A percentile compares a stretch with the other conserved stretches of the same genome.
These are phyloP conservation scores for Amesomyces nigricolor DNA, from an alignment of 2,329 filamentous ascomycete species.

Conservation along the genomic window DNA sequence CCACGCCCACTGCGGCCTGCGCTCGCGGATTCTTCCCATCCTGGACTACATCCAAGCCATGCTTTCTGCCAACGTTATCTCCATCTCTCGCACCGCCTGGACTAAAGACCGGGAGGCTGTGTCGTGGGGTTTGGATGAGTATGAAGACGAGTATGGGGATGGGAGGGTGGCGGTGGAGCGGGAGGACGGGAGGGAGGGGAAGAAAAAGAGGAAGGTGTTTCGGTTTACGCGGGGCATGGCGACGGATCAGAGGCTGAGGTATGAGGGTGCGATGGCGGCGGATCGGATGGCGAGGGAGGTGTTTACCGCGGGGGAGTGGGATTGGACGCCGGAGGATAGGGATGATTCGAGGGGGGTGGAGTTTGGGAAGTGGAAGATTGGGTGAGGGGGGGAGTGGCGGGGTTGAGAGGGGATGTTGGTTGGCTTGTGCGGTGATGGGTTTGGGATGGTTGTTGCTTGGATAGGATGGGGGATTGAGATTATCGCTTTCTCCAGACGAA, in stretches of 20 bases:
- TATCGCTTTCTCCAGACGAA: no score
- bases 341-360: constrained; percentile 4
- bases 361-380: constrained; percentile 2
- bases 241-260: constrained; percentile 45
- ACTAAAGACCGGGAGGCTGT: constrained; percentile 35
- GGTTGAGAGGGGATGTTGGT: no score
- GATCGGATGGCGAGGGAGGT: constrained; percentile 48
- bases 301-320: constrained; percentile 53
- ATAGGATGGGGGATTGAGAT: no score
- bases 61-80: constrained; percentile 43
- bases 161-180: constrained; percentile 20
- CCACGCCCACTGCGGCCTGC: constrained; percentile 67
- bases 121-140: constrained; percentile 35
- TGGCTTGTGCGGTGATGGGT: no score
- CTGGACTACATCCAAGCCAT: constrained; percentile 59
- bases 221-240: constrained; percentile 47
- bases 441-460: no score
- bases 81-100: constrained; percentile 44
- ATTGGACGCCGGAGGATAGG: constrained; percentile 52
- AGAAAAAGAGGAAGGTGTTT: constrained; percentile 33
- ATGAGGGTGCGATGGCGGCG: constrained; percentile 44
- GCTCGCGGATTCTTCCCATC: constrained; percentile 59
- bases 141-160: constrained; percentile 2
- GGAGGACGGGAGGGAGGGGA: constrained; percentile 12
- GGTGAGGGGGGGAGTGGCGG: background rate